Percentiles rank a stretch among this genome's conserved stretches.
Conservation (phyloP, 768 basidiomycete genomes). For the Epithele typhae region DNA sequence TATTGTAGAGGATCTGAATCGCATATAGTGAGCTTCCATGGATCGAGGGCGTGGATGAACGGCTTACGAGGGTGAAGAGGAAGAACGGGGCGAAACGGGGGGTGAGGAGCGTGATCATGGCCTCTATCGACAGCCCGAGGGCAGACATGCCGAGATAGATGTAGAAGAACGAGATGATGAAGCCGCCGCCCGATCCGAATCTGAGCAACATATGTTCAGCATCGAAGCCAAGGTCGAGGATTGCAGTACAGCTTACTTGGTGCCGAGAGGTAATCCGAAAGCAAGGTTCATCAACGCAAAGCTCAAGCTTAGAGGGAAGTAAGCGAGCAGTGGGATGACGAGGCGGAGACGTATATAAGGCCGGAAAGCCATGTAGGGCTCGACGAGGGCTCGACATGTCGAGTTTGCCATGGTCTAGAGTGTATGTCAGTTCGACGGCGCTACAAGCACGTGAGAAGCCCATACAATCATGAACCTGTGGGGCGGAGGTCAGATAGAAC, state of each 20-base stretch:
- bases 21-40: too few species aligned
- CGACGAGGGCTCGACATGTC: conserved; percentile 27
- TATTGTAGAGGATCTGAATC: conserved; percentile 30
- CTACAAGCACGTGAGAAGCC: not conserved
- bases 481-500: not conserved
- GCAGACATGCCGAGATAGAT: conserved; percentile 30
- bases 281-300: conserved; percentile 42
- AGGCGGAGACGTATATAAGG: conserved; percentile 33
- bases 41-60: too few species aligned
- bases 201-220: not conserved
- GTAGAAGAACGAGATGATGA: conserved; percentile 28
- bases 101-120: conserved; percentile 30
- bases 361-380: conserved; percentile 32
- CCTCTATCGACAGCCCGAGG: conserved; percentile 30
- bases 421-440: not conserved
- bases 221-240: not conserved
- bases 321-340: conserved; percentile 29
- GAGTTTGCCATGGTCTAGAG: conserved; percentile 29
- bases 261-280: conserved; percentile 38
- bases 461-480: conserved; percentile 24
- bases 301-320: conserved; percentile 35
- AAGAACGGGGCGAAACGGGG: conserved; percentile 30
- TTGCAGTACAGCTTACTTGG: conserved; percentile 23
- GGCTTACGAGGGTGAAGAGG: conserved; percentile 28
- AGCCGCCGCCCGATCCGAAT: conserved; percentile 20